These are phyloP conservation scores for Tylopilus vinaceipallidus DNA, from an alignment of 768 basidiomycete species.

Conservation along the genomic window DNA sequence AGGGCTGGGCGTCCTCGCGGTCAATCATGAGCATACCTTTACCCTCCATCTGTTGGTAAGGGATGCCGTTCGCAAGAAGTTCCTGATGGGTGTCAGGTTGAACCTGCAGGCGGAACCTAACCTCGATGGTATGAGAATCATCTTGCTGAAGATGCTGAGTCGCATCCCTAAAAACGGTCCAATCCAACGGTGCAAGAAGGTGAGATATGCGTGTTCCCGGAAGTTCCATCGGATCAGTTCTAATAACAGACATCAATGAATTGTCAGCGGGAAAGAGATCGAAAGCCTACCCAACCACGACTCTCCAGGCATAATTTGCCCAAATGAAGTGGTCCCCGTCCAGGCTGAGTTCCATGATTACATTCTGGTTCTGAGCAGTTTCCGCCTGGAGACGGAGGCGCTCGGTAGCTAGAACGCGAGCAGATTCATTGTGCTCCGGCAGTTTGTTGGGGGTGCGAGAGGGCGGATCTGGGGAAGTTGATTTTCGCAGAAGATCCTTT, in stretches of 20 bases:
- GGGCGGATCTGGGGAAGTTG: conserved; percentile 36
- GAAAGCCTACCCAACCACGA: conserved; percentile 77
- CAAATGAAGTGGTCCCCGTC: conserved; percentile 95
- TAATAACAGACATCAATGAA: conserved; percentile 33
- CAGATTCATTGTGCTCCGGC: conserved; percentile 67
- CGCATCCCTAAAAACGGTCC: conserved; percentile 82
- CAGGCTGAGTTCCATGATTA: conserved; percentile 90
- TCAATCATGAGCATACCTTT: conserved; percentile 99
- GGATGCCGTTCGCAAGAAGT: conserved; percentile 43
- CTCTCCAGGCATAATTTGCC: conserved; percentile 94
- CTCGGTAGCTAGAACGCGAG: conserved; percentile 84
- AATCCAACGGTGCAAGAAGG: conserved; percentile 76
- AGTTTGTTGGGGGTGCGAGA: conserved; percentile 42
- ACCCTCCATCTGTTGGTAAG: conserved; percentile 90
- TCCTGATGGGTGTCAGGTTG: conserved; percentile 59
- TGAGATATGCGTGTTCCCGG: conserved; percentile 78
- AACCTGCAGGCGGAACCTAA: conserved; percentile 82
- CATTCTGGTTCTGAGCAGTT: conserved; percentile 92
- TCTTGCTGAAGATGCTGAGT: conserved; percentile 83
- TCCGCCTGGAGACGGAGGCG: conserved; percentile 88
- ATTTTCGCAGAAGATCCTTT: conserved; percentile 44
- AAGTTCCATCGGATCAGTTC: conserved; percentile 79
- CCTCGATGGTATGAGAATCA: conserved; percentile 92
- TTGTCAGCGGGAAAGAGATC: not conserved
- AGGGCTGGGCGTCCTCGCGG: conserved; percentile 79